Conservation (phyloP, 2,329 filamentous ascomycete genomes). For the Aspergillus sp. region DNA sequence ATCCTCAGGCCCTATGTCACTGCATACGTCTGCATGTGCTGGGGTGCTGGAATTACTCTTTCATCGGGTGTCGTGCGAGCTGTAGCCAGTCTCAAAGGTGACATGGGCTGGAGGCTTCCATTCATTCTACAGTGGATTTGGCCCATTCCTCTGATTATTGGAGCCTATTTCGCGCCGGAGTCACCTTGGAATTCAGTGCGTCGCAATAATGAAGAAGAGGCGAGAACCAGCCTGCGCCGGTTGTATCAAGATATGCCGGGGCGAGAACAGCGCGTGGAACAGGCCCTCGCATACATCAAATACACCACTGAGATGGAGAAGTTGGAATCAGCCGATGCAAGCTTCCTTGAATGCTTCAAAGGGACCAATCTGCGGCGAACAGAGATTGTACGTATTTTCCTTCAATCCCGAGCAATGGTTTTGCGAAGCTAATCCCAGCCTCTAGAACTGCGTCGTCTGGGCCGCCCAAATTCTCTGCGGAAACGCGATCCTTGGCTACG, state of each 20-base stretch:
- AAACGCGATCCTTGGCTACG: slow-evolving; percentile 43
- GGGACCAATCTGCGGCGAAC: slow-evolving; percentile 76
- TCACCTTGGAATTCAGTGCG: slow-evolving; percentile 37
- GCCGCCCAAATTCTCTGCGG: slow-evolving; percentile 46
- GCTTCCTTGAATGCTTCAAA: slow-evolving; percentile 80
- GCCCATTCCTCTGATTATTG: slow-evolving; percentile 30
- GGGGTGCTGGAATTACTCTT: slow-evolving; percentile 31
- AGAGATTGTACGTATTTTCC: slow-evolving; percentile 58
- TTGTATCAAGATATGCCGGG: slow-evolving; percentile 9
- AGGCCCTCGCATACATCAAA: slow-evolving; percentile 82
- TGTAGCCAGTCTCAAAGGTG: slow-evolving; percentile 22
- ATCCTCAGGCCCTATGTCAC: slow-evolving; percentile 36
- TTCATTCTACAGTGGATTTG: slow-evolving; percentile 27
- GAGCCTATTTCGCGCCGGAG: slow-evolving; percentile 36
- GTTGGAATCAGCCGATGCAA: slow-evolving; percentile 69
- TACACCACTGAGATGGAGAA: slow-evolving; percentile 81
- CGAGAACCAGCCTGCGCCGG: slow-evolving; percentile 3
- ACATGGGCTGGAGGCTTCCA: slow-evolving; percentile 25
- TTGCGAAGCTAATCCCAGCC: background rate
- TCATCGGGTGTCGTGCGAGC: slow-evolving; percentile 32
- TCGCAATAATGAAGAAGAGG: slow-evolving; percentile 7
- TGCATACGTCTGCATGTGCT: slow-evolving; percentile 34
- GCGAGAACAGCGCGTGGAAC: slow-evolving; percentile 49
- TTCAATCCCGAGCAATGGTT: background rate
- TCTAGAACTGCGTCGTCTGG: slow-evolving; percentile 46